Evolutionary conservation across 805 yeast genomes (phyloP).

Genomic region (Candida cerambycidarum): DNA sequence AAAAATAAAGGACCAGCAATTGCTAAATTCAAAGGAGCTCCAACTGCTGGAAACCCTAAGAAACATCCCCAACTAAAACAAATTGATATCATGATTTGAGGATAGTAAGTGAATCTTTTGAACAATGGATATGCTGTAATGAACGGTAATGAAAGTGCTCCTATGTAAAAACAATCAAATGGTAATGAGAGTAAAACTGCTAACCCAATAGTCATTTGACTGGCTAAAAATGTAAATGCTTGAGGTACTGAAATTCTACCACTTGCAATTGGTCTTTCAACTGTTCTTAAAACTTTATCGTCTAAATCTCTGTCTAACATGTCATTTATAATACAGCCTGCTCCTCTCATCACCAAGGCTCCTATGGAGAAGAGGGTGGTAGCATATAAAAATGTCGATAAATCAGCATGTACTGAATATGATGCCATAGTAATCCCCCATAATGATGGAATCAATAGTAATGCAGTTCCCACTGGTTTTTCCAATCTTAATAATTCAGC

Average conservation of each 20-base stretch:
- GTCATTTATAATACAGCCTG: constrained; percentile 96
- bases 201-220: constrained; percentile 72
- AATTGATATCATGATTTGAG: constrained; percentile 77
- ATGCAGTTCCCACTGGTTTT: constrained; percentile 93
- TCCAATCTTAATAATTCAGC: constrained; percentile 91
- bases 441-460: constrained; percentile 78
- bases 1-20: constrained; percentile 77
- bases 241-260: constrained; percentile 71
- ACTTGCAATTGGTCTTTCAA: constrained; percentile 89
- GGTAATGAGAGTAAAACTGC: constrained; percentile 74
- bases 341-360: constrained; percentile 90
- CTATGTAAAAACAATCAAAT: constrained; percentile 74
- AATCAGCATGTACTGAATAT: constrained; percentile 65
- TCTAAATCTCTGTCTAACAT: constrained; percentile 82
- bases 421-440: constrained; percentile 96
- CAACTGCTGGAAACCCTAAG: constrained; percentile 95
- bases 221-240: constrained; percentile 70
- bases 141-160: constrained; percentile 75
- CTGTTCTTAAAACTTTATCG: constrained; percentile 80
- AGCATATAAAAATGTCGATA: constrained; percentile 59
- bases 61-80: constrained; percentile 95
- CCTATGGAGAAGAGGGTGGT: constrained; percentile 78
- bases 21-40: constrained; percentile 66
- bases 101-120: constrained; percentile 93
- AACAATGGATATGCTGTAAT: constrained; percentile 89